Evolutionary conservation across 495 filamentous ascomycete genomes (phyloP), one percentile per base, ranked within the genome.

Genomic region (Xylaria flabelliformis): DNA sequence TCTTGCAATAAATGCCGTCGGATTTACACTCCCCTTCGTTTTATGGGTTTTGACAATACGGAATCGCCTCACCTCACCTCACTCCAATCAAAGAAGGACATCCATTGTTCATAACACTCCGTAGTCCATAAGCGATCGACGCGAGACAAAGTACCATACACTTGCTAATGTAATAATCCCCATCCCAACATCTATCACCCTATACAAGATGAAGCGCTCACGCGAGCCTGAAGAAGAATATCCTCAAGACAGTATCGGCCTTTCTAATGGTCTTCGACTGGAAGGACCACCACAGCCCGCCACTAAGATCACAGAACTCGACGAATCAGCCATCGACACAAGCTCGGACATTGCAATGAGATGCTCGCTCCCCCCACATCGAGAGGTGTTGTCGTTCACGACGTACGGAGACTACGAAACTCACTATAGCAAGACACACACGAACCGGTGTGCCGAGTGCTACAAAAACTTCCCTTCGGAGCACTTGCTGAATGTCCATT

Each of bases 351-450:
- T 79, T 74, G 82, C 87, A 26, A 94, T 94, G 90, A 87, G 82
- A 79, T 97, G 94, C 82, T 90, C 89, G 17, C 87, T 97, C 21
- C 93, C 94, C 53, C 92, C 92, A 4, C 94, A 97, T 79, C 83
- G 84, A 71, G 88, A 91, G 67, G 86, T 88, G 2, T 73, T 93
- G 36, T 81, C 82, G 1, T 98, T 99, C 76, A 67, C 84, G 19
- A 89, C 92, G 0, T 94, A 93, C 77, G 89, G 91, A 55, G 93
- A 94, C 19, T 98, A 94, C 76, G 95, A 98, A 74, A 80, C 91
- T 39, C 96, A 99, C 79, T 97, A 98, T 79, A 83, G 84, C 26
- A 90, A 94, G 76, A 79, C 86, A 0, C 96, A 99, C 80, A 89
- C 88, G 50, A 95, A 99, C 80, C 89, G 96, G 29, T 99, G 96